Percentiles rank a stretch among this genome's conserved stretches.
Evolutionary conservation across 805 yeast genomes (phyloP).

Genomic region (Ogataea trehaloabstinens): DNA sequence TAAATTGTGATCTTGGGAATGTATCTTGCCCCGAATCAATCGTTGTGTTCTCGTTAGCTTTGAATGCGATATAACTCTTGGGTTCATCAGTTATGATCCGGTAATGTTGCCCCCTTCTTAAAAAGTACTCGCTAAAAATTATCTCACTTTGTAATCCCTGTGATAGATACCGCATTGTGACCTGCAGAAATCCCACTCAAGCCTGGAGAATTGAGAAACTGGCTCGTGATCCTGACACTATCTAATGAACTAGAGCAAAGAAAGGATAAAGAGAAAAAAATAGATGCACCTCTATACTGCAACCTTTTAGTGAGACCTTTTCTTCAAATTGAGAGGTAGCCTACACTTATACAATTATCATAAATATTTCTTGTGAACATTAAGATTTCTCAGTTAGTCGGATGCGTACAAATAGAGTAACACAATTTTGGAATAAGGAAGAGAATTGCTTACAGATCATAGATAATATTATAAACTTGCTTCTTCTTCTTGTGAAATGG

Average conservation of each 20-base stretch:
- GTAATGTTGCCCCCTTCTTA: too few relatives aligned
- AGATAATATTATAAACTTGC: neutral
- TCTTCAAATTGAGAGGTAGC: neutral
- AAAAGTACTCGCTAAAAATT: too few relatives aligned
- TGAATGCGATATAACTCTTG: too few relatives aligned
- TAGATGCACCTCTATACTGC: neutral
- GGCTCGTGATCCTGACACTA: too few relatives aligned
- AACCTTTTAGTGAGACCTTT: neutral
- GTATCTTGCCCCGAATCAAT: too few relatives aligned
- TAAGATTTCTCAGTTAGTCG: neutral
- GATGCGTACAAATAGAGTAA: neutral
- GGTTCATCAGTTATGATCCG: too few relatives aligned
- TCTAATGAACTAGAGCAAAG: neutral
- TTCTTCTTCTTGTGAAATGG: neutral
- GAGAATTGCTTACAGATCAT: neutral
- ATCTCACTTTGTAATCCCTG: too few relatives aligned
- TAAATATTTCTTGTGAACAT: neutral
- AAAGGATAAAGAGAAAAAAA: neutral
- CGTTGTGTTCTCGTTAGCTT: too few relatives aligned
- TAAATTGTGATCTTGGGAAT: too few relatives aligned
- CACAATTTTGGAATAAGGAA: neutral
- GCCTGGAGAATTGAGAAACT: too few relatives aligned
- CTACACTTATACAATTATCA: neutral
- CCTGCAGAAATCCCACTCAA: too few relatives aligned
- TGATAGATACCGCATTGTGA: too few relatives aligned